Evolutionary conservation across 2,329 filamentous ascomycete genomes (phyloP), one percentile per base, ranked within the genome.

Genomic region (Chaetomium strumarium): DNA sequence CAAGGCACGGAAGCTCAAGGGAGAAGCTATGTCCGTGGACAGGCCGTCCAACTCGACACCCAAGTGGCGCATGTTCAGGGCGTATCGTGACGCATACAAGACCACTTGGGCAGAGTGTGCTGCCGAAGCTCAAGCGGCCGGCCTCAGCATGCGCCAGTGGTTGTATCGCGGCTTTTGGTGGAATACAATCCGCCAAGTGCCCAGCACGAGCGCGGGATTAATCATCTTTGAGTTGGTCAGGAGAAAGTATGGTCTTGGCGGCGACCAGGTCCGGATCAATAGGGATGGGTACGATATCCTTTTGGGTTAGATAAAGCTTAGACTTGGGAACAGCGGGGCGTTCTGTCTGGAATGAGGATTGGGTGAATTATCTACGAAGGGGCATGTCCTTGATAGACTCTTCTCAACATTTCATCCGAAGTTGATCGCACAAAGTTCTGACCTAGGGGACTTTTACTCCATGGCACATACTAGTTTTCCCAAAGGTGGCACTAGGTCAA

Each of bases 211-310:
- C 55, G 86, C 86, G 0, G 87, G 86, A 0, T 66, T 91, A 54
- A 88, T 91, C 59, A 87, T 89, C 17, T 91, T 91, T 65, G 87
- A 91, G 69, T 65, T 91, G 41, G 81, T 90, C 36, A 73, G 87
- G 52, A 74, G 86, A 34, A 88, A 88, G 68, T 90, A 89, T 60
- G 84, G 83, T 1, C 73, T 79, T 53, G 76, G 78, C 2, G 74
- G 75, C 16, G 83, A 85, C 46, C 77, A 78, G 61, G 82, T 83
- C 57, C 76, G 75, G 59, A 88, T 87, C 49, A 78, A 76, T 45
- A 80, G 81, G 65, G 84, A 86, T 58, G 84, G 84, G 1, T 87
- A 87, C 60, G 83, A 88, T 61, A 88, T 90, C 61, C 62, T 88
- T 57, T 71, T 90, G 44, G 66, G 68, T 49, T 76, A 70, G 63